phyloP scores from a whole-genome alignment of 2,329 filamentous ascomycete species.

The Xylaria sp. region DNA sequence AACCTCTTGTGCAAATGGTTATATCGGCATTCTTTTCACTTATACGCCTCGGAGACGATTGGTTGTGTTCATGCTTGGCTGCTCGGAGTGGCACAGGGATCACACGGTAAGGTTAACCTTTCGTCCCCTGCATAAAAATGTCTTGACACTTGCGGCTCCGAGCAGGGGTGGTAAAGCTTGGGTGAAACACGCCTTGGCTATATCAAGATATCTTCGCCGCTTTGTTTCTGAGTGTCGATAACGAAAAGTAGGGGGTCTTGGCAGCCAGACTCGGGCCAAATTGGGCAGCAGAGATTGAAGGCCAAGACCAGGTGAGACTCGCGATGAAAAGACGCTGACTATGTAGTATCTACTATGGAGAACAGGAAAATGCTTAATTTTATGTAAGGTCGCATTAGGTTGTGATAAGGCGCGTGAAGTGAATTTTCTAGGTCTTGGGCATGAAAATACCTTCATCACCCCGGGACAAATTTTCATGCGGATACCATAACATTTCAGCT shows the following conservation, averaged over 20 bases:
- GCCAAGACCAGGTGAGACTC: background rate
- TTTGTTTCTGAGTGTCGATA: background rate
- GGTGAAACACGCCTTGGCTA: background rate
- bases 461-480: background rate
- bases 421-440: background rate
- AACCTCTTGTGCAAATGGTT: background rate
- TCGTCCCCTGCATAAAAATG: background rate
- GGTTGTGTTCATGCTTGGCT: too few species aligned
- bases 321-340: background rate
- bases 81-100: background rate
- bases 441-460: background rate
- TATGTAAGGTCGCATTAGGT: background rate
- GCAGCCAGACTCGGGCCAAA: too few species aligned
- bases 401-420: background rate
- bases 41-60: background rate
- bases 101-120: background rate
- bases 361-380: background rate
- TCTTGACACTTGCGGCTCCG: background rate
- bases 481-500: background rate
- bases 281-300: background rate
- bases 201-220: background rate
- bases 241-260: too few species aligned
- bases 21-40: background rate
- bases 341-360: background rate
- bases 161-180: background rate